These are phyloP conservation scores for Melastoma malabathricum DNA, from an alignment of 345 rosid genomes.

Conservation along the genomic window DNA sequence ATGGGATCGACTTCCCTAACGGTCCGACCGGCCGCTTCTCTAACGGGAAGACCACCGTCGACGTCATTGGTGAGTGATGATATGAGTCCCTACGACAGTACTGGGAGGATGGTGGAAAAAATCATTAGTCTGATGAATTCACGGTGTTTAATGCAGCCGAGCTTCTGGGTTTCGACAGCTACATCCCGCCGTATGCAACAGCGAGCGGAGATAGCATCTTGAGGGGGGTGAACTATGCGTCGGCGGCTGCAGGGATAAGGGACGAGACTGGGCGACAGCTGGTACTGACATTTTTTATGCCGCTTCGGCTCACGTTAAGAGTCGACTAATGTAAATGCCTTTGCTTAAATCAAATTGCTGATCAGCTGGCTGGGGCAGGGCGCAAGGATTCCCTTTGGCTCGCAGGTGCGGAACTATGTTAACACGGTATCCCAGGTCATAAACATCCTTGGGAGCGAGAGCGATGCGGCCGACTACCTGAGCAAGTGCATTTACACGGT, in stretches of 20 bases:
- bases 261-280: constrained; percentile 25
- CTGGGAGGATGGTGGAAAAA: background rate
- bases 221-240: constrained; percentile 40
- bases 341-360: background rate
- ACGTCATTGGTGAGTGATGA: constrained; percentile 36
- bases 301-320: background rate
- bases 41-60: constrained; percentile 72
- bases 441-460: constrained; percentile 45
- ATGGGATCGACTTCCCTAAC: constrained; percentile 60
- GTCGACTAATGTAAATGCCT: background rate
- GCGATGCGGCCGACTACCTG: constrained; percentile 41
- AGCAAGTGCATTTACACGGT: constrained; percentile 59
- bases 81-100: background rate
- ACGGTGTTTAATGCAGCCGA: constrained; percentile 8
- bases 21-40: constrained; percentile 78
- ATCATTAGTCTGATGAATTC: background rate
- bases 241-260: constrained; percentile 41
- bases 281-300: constrained; percentile 4
- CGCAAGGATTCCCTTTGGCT: constrained; percentile 50
- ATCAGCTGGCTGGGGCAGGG: constrained; percentile 29
- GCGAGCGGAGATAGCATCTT: constrained; percentile 15
- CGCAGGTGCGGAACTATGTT: constrained; percentile 57
- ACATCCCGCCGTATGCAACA: constrained; percentile 15
- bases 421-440: constrained; percentile 50
- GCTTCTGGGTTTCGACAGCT: constrained; percentile 16